Percentiles rank a stretch among this genome's conserved stretches.
Evolutionary conservation across 1,284 basidiomycete species (phyloP).

Genomic region (Rhizopogon hawkerae): DNA sequence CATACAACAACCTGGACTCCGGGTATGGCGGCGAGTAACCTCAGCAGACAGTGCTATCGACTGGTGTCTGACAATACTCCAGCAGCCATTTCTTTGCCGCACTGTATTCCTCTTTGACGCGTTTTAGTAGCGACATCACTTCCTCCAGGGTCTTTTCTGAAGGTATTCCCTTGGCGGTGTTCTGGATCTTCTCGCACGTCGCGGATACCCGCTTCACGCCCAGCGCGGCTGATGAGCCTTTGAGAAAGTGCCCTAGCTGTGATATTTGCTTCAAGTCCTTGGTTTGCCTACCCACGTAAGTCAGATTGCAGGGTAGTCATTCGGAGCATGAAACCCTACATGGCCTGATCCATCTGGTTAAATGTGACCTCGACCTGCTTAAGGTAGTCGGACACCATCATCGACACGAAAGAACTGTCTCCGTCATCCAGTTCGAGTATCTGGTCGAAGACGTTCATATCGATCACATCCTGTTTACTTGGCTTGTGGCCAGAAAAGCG

Average conservation of each 20-base stretch:
- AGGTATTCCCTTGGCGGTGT: slow-evolving; percentile 43
- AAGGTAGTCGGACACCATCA: slow-evolving; percentile 78
- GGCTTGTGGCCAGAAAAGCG: slow-evolving; percentile 8
- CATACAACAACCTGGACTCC: slow-evolving; percentile 3
- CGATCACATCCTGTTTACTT: slow-evolving; percentile 37
- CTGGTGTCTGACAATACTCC: slow-evolving; percentile 31
- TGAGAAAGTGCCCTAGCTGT: slow-evolving; percentile 83
- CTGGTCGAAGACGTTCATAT: slow-evolving; percentile 76
- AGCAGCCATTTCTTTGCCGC: slow-evolving; percentile 49
- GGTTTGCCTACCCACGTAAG: slow-evolving; percentile 33
- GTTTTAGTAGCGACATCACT: slow-evolving; percentile 47
- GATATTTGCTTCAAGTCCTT: slow-evolving; percentile 63
- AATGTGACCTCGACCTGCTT: slow-evolving; percentile 72
- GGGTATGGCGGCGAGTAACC: background rate
- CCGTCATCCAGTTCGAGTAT: slow-evolving; percentile 89
- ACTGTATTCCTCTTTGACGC: slow-evolving; percentile 50
- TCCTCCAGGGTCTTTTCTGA: slow-evolving; percentile 53
- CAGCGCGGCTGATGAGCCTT: slow-evolving; percentile 88
- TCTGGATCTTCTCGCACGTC: slow-evolving; percentile 84
- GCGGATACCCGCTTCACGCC: slow-evolving; percentile 75
- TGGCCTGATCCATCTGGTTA: slow-evolving; percentile 64
- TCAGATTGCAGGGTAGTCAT: slow-evolving; percentile 9
- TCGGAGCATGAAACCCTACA: slow-evolving; percentile 47
- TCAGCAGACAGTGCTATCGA: background rate
- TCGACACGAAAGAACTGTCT: slow-evolving; percentile 69